Evolutionary conservation across 179 eudicot species (phyloP).

Genomic region (Pouteria campechiana): DNA sequence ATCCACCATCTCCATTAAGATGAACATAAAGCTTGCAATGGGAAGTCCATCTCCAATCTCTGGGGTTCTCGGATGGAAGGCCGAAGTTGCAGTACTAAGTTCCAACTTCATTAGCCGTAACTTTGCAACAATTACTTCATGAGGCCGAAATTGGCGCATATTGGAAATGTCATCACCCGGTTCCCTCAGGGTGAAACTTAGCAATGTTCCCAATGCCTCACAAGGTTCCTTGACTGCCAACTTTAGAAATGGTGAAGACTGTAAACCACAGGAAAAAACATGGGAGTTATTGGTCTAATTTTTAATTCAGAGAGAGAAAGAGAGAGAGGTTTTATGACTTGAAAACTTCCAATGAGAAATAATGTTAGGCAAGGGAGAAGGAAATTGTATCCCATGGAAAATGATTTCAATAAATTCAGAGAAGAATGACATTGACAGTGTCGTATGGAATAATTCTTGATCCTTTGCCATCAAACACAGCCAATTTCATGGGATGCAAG

Average conservation of each 20-base stretch:
- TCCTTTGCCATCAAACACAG: no score
- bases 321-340: no score
- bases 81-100: slow-evolving; percentile 9
- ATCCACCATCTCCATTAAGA: slow-evolving; percentile 28
- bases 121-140: slow-evolving; percentile 15
- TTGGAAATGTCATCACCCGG: slow-evolving; percentile 36
- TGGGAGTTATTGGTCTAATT: slow-evolving; percentile 5
- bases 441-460: no score
- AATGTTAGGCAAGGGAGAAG: no score
- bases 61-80: slow-evolving; percentile 1
- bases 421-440: no score
- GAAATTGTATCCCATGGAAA: no score
- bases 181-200: slow-evolving; percentile 35
- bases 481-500: no score
- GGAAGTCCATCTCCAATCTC: slow-evolving; percentile 17
- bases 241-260: slow-evolving; percentile 10
- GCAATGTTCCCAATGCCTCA: slow-evolving; percentile 23
- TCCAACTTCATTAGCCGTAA: slow-evolving; percentile 19
- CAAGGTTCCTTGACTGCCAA: slow-evolving; percentile 35
- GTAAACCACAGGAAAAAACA: no score
- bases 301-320: not conserved
- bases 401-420: no score
- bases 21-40: slow-evolving; percentile 22
- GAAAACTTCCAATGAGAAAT: no score
- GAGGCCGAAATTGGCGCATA: slow-evolving; percentile 24